A percentile compares a stretch with the other conserved stretches of the same genome.
Evolutionary conservation across 495 filamentous ascomycete species (phyloP).

Genomic region (Xylaria palmicola): DNA sequence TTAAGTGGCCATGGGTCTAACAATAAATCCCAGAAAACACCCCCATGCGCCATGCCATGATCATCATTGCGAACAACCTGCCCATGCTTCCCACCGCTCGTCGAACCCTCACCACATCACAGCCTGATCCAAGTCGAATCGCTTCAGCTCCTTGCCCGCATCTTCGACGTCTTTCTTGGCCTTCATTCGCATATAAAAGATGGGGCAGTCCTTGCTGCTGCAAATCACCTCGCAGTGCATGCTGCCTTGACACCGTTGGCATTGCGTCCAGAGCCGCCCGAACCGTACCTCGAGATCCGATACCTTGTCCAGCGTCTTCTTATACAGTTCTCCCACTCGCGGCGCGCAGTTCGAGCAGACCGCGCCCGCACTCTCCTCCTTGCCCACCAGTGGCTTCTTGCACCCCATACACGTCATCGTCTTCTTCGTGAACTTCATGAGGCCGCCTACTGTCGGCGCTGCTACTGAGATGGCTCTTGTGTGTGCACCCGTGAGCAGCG

Average conservation of each 20-base stretch:
- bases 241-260: conserved; percentile 95
- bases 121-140: conserved; percentile 82
- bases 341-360: conserved; percentile 84
- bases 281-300: conserved; percentile 92
- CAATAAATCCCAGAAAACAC: not conserved
- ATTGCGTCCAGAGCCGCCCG: conserved; percentile 94
- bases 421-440: conserved; percentile 98
- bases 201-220: conserved; percentile 91
- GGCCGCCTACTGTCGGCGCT: conserved; percentile 81
- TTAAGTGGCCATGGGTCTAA: not conserved
- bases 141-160: conserved; percentile 79
- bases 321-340: conserved; percentile 88
- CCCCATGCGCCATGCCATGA: conserved; percentile 4
- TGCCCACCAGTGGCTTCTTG: conserved; percentile 85
- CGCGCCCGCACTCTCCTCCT: conserved; percentile 78
- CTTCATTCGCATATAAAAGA: conserved; percentile 99
- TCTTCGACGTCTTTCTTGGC: conserved; percentile 99
- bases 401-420: conserved; percentile 98
- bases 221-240: conserved; percentile 98
- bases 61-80: conserved; percentile 6
- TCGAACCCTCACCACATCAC: conserved; percentile 41
- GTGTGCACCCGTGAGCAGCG: conserved; percentile 83
- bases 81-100: not conserved
- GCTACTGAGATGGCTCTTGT: conserved; percentile 89
- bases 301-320: conserved; percentile 81